Percentiles rank a stretch among this genome's conserved stretches.
Evolutionary conservation across 306 rosid genomes (phyloP).

Genomic region (Cyclanthera cordifolia): DNA sequence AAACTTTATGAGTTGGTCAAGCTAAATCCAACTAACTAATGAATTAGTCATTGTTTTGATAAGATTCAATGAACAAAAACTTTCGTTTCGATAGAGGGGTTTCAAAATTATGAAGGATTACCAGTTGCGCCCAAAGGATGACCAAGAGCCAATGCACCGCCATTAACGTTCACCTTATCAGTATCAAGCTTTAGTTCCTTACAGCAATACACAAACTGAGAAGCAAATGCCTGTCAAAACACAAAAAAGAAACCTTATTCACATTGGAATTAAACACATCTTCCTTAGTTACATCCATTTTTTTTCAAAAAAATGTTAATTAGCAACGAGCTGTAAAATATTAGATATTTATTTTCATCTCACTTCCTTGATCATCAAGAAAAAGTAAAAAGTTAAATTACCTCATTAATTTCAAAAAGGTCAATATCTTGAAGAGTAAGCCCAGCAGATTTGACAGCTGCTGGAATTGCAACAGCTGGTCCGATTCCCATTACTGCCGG

Average conservation of each 20-base stretch:
- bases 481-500: conserved; percentile 93
- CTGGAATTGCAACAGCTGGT: conserved; percentile 85
- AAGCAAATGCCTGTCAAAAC: conserved; percentile 68
- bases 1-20: neutral
- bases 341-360: neutral
- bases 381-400: conserved; percentile 1
- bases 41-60: neutral
- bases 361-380: neutral
- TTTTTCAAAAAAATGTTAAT: neutral
- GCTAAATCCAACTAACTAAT: neutral
- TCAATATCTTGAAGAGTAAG: conserved; percentile 57
- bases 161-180: conserved; percentile 66
- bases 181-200: conserved; percentile 79
- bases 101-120: conserved; percentile 9
- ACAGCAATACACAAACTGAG: conserved; percentile 66
- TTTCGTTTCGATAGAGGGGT: neutral
- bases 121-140: conserved; percentile 96
- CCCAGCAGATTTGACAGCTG: conserved; percentile 83
- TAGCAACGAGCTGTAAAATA: neutral
- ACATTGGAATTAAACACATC: neutral
- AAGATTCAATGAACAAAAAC: neutral
- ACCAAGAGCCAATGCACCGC: conserved; percentile 89
- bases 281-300: no score
- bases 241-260: neutral
- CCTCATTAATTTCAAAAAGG: conserved; percentile 85